A percentile compares a stretch with the other conserved stretches of the same genome.
Evolutionary conservation across 345 rosid genomes (phyloP).

Genomic region (Garcia nutans): DNA sequence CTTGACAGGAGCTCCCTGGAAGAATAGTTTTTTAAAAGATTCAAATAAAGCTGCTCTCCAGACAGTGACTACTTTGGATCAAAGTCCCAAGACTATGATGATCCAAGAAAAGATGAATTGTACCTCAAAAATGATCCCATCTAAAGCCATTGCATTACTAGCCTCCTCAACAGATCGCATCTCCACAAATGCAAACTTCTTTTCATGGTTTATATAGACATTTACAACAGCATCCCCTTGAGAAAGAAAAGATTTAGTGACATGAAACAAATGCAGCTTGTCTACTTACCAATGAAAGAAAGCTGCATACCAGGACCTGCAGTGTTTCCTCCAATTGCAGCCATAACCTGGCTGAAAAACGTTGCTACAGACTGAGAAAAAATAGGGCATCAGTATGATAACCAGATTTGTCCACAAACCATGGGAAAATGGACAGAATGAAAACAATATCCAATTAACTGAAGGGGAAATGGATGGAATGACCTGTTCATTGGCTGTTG

Average conservation of each 20-base stretch:
- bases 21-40: not conserved
- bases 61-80: not conserved
- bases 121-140: slow-evolving; percentile 96
- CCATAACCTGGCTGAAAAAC: slow-evolving; percentile 76
- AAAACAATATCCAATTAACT: not conserved
- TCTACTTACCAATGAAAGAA: not conserved
- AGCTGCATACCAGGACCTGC: not conserved
- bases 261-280: not conserved
- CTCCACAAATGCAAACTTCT: slow-evolving; percentile 99
- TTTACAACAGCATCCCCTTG: slow-evolving; percentile 99
- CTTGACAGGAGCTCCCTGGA: slow-evolving; percentile 90
- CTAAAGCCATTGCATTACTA: slow-evolving; percentile 98
- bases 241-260: slow-evolving; percentile 2
- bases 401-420: not conserved
- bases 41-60: not conserved
- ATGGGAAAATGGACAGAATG: not conserved
- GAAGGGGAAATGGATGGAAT: not conserved
- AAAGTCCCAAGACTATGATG: not conserved
- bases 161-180: slow-evolving; percentile 99
- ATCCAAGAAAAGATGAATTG: not conserved
- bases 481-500: slow-evolving; percentile 98
- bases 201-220: slow-evolving; percentile 97
- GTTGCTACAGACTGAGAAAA: not conserved
- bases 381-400: not conserved
- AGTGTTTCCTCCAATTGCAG: slow-evolving; percentile 85